Evolutionary conservation across 2,329 filamentous ascomycete genomes (phyloP).

Genomic region (Penicillium sp.): DNA sequence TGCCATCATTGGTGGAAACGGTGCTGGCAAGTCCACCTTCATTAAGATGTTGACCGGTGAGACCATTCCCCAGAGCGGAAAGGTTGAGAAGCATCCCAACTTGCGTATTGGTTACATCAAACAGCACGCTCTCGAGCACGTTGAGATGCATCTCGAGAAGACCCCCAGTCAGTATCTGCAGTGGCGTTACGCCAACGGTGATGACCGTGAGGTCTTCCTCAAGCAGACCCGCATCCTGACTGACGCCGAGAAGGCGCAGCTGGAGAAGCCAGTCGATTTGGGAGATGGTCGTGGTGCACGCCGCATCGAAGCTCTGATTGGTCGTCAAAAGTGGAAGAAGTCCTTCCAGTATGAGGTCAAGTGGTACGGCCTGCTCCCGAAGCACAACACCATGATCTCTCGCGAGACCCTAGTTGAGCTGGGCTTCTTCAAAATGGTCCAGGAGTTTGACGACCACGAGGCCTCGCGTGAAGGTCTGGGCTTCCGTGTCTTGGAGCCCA

Average conservation of each 20-base stretch:
- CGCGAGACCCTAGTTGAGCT: conserved; percentile 82
- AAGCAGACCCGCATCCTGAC: conserved; percentile 94
- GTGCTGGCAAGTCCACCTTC: conserved; percentile 95
- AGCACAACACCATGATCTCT: conserved; percentile 87
- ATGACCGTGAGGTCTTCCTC: conserved; percentile 93
- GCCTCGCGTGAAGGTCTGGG: conserved; percentile 96
- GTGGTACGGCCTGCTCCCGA: conserved; percentile 84
- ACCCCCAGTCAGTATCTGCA: conserved; percentile 98
- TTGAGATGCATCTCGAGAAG: conserved; percentile 99
- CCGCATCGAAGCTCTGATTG: conserved; percentile 82
- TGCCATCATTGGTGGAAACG: conserved; percentile 94
- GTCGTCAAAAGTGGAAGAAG: conserved; percentile 99
- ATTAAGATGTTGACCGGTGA: conserved; percentile 97
- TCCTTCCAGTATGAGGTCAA: conserved; percentile 98
- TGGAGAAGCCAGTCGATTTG: conserved; percentile 84
- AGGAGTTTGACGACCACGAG: conserved; percentile 98
- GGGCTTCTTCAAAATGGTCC: conserved; percentile 88
- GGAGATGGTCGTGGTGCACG: conserved; percentile 73
- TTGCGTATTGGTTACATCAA: conserved; percentile 99
- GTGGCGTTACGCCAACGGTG: conserved; percentile 96
- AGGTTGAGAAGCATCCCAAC: conserved; percentile 97
- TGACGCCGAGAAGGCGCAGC: conserved; percentile 76
- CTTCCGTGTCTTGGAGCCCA: conserved; percentile 87
- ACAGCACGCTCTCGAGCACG: conserved; percentile 97
- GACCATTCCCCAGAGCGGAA: conserved; percentile 73